A percentile compares a stretch with the other conserved stretches of the same genome.
Evolutionary conservation across 2,329 filamentous ascomycete genomes (phyloP).

Genomic region (Xenoacremonium recifei): DNA sequence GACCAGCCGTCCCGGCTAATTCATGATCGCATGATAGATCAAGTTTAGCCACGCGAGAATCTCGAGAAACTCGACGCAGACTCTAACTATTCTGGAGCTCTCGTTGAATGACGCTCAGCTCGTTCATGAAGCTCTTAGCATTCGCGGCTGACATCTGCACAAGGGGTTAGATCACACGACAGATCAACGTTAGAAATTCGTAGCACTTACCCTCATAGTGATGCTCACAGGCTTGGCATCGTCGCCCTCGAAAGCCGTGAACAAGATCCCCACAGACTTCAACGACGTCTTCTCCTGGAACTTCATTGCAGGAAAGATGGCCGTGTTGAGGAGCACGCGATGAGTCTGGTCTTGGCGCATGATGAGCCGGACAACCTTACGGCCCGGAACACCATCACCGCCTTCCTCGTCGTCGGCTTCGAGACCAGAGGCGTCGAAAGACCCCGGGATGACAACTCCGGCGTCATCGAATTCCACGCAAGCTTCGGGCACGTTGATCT

Average conservation of each 20-base stretch:
- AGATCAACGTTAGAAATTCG: not conserved
- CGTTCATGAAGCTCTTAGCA: conserved; percentile 51
- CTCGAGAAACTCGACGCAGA: not conserved
- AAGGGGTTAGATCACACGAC: conserved; percentile 6
- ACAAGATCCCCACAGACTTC: conserved; percentile 67
- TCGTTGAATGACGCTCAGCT: conserved; percentile 48
- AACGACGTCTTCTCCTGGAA: conserved; percentile 75
- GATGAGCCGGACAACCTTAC: conserved; percentile 68
- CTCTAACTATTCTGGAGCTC: conserved; percentile 44
- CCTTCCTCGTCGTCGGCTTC: conserved; percentile 43
- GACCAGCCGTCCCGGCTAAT: too few relatives aligned
- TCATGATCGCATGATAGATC: too few relatives aligned
- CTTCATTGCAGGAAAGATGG: conserved; percentile 73
- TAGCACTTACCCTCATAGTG: conserved; percentile 55
- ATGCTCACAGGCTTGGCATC: conserved; percentile 56
- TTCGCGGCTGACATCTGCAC: conserved; percentile 52
- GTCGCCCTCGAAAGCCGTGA: conserved; percentile 60
- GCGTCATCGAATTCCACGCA: conserved; percentile 56
- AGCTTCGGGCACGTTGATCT: conserved; percentile 71
- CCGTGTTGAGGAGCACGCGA: conserved; percentile 82
- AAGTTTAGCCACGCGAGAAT: too few relatives aligned
- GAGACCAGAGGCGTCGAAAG: conserved; percentile 54
- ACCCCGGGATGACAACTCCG: conserved; percentile 47
- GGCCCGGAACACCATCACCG: conserved; percentile 24
- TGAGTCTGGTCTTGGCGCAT: conserved; percentile 91